phyloP scores from a whole-genome alignment of 345 rosid genomes.

The Nephelium lappaceum region DNA sequence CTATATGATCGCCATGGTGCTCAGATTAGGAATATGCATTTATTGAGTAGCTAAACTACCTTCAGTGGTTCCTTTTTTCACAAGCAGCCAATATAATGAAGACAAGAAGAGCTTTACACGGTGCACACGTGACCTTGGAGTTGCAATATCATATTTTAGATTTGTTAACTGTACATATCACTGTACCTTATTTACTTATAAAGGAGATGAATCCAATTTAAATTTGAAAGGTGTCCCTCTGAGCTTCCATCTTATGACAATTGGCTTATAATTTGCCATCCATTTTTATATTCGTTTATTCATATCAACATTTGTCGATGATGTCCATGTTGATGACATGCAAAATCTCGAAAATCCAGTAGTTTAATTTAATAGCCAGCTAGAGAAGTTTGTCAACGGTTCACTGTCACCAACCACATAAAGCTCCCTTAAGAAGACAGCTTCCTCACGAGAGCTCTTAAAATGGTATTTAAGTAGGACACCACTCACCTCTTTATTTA shows the following conservation, averaged over 20 bases:
- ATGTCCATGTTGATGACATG: conserved; percentile 18
- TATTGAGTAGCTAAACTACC: not conserved
- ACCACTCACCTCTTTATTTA: not conserved
- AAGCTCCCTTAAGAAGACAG: conserved; percentile 20
- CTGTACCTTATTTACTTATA: not conserved
- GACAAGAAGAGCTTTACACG: conserved; percentile 17
- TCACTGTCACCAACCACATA: conserved; percentile 27
- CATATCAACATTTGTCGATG: not conserved
- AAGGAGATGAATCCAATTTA: conserved; percentile 6
- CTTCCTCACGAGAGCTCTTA: conserved; percentile 5
- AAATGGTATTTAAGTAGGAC: conserved; percentile 9
- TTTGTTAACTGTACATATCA: conserved; percentile 22
- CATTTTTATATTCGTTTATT: not conserved
- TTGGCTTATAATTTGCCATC: not conserved
- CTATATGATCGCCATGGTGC: not conserved
- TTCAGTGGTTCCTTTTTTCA: conserved; percentile 15
- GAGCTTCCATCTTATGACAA: conserved; percentile 1
- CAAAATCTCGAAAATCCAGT: conserved; percentile 27
- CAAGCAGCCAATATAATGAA: conserved; percentile 24
- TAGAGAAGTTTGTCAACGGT: conserved; percentile 32
- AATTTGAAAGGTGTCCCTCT: not conserved
- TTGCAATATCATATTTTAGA: conserved; percentile 15
- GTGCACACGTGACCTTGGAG: conserved; percentile 17
- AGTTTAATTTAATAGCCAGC: conserved; percentile 21
- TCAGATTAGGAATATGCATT: conserved; percentile 2